Evolutionary conservation across 257 asterid genomes (phyloP), one percentile per base, ranked within the genome.

Genomic region (Parsonsia alboflavescens): DNA sequence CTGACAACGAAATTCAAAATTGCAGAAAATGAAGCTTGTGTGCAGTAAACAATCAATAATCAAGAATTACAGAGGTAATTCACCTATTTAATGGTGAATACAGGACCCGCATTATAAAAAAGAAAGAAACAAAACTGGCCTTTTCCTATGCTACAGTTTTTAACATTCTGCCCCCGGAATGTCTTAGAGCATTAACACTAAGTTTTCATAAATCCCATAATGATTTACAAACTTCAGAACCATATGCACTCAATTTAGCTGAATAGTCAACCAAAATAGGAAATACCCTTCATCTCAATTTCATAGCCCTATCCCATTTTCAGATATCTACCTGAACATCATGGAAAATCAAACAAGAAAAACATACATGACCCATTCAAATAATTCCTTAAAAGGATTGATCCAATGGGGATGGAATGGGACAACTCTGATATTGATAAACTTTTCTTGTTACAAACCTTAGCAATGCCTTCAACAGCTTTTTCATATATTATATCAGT

Each of bases 381-480:
- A 56, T n/a, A 7, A 56, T n/a, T n/a, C 22, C 30, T 21, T n/a
- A 22, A 56, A 17, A 15, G 9, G 46, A 42, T 42, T 5, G 7
- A 52, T 33, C 39, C 39, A 33, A 33, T 33, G 39, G 39, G 7
- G 7, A 52, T n/a, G n/a, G n/a, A n/a, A n/a, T n/a, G n/a, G n/a
- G n/a, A 52, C 58, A 52, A 52, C 2, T 52, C 58, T 16, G 57
- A 13, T 1, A 52, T 17, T 52, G 2, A 5, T 16, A 17, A n/a
- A 52, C 9, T 17, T 52, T 52, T 33, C 3, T 7, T 17, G 7
- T 52, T 50, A 54, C 46, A 0, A 10, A 93, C 97, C 99, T 94
- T 92, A 68, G 97, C 97, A 73, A 94, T 94, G 83, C 91, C 93
- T 81, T 94, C 98, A 71, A 77, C 92, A 21, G 97, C 91, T 68